Conservation (phyloP, 768 basidiomycete species). For the Leucocoprinus sp. region DNA sequence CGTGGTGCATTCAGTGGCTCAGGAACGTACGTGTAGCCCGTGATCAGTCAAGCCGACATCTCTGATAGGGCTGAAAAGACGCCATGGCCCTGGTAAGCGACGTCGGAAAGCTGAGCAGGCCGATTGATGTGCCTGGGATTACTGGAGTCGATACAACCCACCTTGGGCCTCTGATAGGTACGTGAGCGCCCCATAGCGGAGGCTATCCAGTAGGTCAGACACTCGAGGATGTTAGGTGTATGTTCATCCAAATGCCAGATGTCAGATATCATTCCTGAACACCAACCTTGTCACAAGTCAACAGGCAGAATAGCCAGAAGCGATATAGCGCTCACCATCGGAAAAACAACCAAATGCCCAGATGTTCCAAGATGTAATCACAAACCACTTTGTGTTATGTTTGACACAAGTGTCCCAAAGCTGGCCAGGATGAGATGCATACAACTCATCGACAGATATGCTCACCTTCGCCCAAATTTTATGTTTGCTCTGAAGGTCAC, state of each 20-base stretch:
- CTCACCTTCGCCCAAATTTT: conserved; percentile 55
- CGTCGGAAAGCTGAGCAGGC: conserved; percentile 17
- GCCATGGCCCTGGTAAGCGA: conserved; percentile 19
- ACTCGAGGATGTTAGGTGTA: conserved; percentile 42
- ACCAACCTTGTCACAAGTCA: conserved; percentile 36
- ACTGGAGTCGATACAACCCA: conserved; percentile 21
- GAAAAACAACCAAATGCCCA: conserved; percentile 60
- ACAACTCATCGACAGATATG: background rate
- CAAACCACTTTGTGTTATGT: conserved; percentile 43
- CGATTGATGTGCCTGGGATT: background rate
- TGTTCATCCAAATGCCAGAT: conserved; percentile 32
- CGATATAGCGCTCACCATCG: conserved; percentile 27
- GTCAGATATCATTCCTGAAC: conserved; percentile 40
- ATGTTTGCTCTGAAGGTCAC: conserved; percentile 32
- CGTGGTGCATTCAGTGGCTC: conserved; percentile 28
- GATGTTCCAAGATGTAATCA: conserved; percentile 49
- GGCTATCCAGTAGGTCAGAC: conserved; percentile 46
- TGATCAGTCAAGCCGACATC: conserved; percentile 12
- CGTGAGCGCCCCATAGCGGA: conserved; percentile 38
- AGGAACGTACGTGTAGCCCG: conserved; percentile 28
- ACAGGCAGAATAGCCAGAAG: background rate
- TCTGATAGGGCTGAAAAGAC: conserved; percentile 21
- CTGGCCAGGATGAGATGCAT: conserved; percentile 18
- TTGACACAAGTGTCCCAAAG: conserved; percentile 50
- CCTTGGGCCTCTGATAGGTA: conserved; percentile 29